These are phyloP conservation scores for Tetrapisispora taiwanensis DNA, from an alignment of 805 yeast species.

Conservation along the genomic window DNA sequence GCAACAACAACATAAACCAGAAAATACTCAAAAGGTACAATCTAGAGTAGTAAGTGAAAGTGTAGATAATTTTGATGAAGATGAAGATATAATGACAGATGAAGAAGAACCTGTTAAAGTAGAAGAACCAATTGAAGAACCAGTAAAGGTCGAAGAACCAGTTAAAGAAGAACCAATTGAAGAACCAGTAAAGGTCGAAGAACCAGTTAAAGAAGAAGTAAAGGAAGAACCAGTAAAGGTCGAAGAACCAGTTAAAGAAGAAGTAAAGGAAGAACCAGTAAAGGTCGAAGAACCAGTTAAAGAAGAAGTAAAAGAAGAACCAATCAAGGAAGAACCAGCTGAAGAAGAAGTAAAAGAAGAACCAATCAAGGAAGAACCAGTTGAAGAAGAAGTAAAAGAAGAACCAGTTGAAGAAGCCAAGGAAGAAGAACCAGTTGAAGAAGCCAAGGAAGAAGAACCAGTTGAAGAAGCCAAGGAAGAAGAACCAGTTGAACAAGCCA, in stretches of 20 bases:
- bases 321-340: conserved; percentile 1
- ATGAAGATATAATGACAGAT: conserved; percentile 7
- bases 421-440: neutral
- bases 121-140: conserved; percentile 3
- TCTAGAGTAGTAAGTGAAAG: conserved; percentile 1
- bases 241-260: neutral
- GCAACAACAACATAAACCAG: neutral
- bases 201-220: conserved; percentile 6
- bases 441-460: conserved; percentile 1
- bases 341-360: conserved; percentile 6
- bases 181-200: conserved; percentile 8
- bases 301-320: conserved; percentile 2
- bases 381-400: conserved; percentile 6
- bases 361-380: neutral
- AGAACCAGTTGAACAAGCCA: neutral
- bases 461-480: neutral
- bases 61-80: conserved; percentile 3
- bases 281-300: neutral
- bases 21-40: neutral
- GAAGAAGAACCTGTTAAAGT: conserved; percentile 8
- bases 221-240: no score
- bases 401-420: conserved; percentile 2
- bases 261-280: neutral
- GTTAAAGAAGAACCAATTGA: neutral
- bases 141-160: conserved; percentile 4